Evolutionary conservation across 164 flowering plant species (phyloP).

Genomic region (Chimonanthus salicifolius): DNA sequence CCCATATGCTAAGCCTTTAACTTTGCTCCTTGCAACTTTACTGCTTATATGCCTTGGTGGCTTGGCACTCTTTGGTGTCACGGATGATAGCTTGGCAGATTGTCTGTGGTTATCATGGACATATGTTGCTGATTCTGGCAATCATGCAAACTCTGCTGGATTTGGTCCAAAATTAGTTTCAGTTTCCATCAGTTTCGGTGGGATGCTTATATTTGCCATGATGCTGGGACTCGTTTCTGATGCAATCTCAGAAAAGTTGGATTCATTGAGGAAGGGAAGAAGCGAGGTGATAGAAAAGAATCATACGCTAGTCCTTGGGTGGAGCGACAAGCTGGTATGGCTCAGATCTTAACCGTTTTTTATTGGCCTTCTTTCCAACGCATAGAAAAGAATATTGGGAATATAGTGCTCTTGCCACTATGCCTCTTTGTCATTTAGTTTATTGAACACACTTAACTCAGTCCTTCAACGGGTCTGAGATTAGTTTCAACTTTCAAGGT

Average conservation of each 20-base stretch:
- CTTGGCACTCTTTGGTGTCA: slow-evolving; percentile 74
- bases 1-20: slow-evolving; percentile 67
- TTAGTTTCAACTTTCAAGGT: neutral
- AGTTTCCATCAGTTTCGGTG: slow-evolving; percentile 75
- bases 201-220: slow-evolving; percentile 92
- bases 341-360: neutral
- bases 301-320: slow-evolving; percentile 74
- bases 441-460: neutral
- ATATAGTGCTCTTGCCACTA: neutral
- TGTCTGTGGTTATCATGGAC: slow-evolving; percentile 86
- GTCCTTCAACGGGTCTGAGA: neutral
- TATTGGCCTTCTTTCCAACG: slow-evolving; percentile 1
- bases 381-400: neutral
- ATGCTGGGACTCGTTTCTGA: slow-evolving; percentile 93
- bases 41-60: slow-evolving; percentile 70
- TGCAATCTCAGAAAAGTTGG: slow-evolving; percentile 82
- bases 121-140: slow-evolving; percentile 66
- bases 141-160: slow-evolving; percentile 65
- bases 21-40: slow-evolving; percentile 64
- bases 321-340: slow-evolving; percentile 62
- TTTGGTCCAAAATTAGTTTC: slow-evolving; percentile 67
- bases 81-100: slow-evolving; percentile 60
- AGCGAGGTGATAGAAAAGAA: slow-evolving; percentile 77
- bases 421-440: neutral
- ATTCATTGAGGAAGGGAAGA: slow-evolving; percentile 76